Evolutionary conservation across 2,329 filamentous ascomycete species (phyloP), one percentile per base, ranked within the genome.

Genomic region (Epichloe sibirici): DNA sequence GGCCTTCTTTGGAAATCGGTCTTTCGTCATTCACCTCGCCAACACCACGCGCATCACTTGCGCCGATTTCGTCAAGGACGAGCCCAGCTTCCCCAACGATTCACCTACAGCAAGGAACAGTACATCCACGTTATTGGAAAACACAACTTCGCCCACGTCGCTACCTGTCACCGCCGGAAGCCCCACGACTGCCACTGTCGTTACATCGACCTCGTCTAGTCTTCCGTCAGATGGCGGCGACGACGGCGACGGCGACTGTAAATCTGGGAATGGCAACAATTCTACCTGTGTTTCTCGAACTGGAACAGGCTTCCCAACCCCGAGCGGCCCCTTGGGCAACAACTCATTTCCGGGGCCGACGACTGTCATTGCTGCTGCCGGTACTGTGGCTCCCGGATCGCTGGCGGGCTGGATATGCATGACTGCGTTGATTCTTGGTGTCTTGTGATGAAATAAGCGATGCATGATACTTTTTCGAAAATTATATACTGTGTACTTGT

Each of bases 1-100:
- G 8, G 70, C 78, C 50, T 87, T 81, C 71, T 79, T 86, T 54
- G 82, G 81, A 48, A 82, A 85, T 68, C 75, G 78, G 54, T 82
- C 79, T 54, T 67, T 86, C 53, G 81, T 83, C 49, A 61, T 86
- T 55, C 83, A 86, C 69, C 81, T 75, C 58, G 71, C 72, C 61
- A 83, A 84, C 71, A 78, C 73, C 65, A 83, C 79, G 1, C 77
- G 82, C 56, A 75, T 85, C 59, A 76, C 75, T 12, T 86, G 82
- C 62, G 82, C 79, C 66, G 83, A 82, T 72, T 83, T 85, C 63
- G 45, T 55, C 45, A 51, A 45, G 34, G 39, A 42, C 38, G 37
- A 6, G 44, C 11, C 38, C 31, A 15, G 21, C 31, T 4, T 51
- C n/a, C 43, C 42, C 13, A 13, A 12, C 35, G 23, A 11, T 13